A percentile compares a stretch with the other conserved stretches of the same genome.
Conservation (phyloP, 2,329 filamentous ascomycete genomes). For the Daldinia sp. region DNA sequence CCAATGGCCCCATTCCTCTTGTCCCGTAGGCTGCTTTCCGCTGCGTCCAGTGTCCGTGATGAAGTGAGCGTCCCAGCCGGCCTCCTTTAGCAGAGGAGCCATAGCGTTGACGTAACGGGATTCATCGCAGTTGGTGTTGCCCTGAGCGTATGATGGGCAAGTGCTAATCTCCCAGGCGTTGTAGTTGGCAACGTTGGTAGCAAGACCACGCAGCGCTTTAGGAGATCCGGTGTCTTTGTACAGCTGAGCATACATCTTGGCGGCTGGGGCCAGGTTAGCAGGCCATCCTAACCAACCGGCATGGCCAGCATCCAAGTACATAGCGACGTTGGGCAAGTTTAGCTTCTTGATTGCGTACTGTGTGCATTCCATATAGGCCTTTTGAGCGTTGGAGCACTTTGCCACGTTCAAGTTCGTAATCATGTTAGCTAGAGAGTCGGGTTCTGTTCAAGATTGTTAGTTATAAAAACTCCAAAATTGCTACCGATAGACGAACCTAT, state of each 20-base stretch:
- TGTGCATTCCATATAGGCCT: slow-evolving; percentile 59
- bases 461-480: slow-evolving; percentile 19
- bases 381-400: slow-evolving; percentile 59
- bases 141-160: slow-evolving; percentile 53
- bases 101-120: slow-evolving; percentile 70
- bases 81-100: slow-evolving; percentile 64
- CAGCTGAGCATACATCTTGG: slow-evolving; percentile 55
- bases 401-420: slow-evolving; percentile 62
- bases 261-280: slow-evolving; percentile 60
- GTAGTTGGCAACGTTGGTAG: slow-evolving; percentile 68
- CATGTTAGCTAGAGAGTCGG: slow-evolving; percentile 67
- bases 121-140: slow-evolving; percentile 61
- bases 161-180: slow-evolving; percentile 56
- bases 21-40: slow-evolving; percentile 61
- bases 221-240: slow-evolving; percentile 61
- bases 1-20: slow-evolving; percentile 66
- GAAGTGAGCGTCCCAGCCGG: slow-evolving; percentile 54
- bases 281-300: slow-evolving; percentile 67
- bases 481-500: slow-evolving; percentile 48
- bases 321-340: slow-evolving; percentile 63
- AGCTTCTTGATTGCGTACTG: slow-evolving; percentile 60
- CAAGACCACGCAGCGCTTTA: slow-evolving; percentile 60
- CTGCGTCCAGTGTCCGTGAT: slow-evolving; percentile 46
- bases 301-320: slow-evolving; percentile 67
- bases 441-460: slow-evolving; percentile 52